phyloP scores from a whole-genome alignment of 306 rosid species.

The Luffa acutangula region DNA sequence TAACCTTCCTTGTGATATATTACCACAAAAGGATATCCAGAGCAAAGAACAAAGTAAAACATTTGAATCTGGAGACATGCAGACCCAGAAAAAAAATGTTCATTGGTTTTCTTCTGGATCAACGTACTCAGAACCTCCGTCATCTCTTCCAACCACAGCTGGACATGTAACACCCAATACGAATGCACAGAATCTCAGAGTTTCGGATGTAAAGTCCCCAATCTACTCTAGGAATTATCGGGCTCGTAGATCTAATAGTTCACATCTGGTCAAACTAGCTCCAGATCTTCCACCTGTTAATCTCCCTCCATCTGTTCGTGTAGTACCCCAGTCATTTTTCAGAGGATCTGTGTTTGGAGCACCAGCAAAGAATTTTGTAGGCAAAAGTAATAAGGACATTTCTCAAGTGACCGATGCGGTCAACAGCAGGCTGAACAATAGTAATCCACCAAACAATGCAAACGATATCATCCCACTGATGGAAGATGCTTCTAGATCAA shows the following conservation, averaged over 20 bases:
- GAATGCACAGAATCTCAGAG: slow-evolving; percentile 25
- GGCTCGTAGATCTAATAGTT: slow-evolving; percentile 34
- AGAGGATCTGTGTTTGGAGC: slow-evolving; percentile 41
- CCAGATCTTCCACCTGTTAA: slow-evolving; percentile 88
- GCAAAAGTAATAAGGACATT: slow-evolving; percentile 37
- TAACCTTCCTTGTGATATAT: slow-evolving; percentile 28
- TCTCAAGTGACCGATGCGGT: slow-evolving; percentile 22
- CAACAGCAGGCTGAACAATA: slow-evolving; percentile 18
- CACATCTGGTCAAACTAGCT: slow-evolving; percentile 66
- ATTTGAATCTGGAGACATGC: slow-evolving; percentile 28
- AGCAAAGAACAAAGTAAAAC: slow-evolving; percentile 16
- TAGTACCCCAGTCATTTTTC: slow-evolving; percentile 71
- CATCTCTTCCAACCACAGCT: slow-evolving; percentile 29
- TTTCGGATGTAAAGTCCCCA: slow-evolving; percentile 27
- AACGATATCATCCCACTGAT: slow-evolving; percentile 4
- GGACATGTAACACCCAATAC: slow-evolving; percentile 26
- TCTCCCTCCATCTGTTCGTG: slow-evolving; percentile 85
- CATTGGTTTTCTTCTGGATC: slow-evolving; percentile 25
- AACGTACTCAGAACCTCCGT: slow-evolving; percentile 29
- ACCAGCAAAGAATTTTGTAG: slow-evolving; percentile 28
- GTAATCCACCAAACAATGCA: slow-evolving; percentile 10
- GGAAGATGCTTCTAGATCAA: slow-evolving; percentile 23
- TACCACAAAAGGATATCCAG: slow-evolving; percentile 23
- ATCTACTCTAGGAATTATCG: slow-evolving; percentile 43
- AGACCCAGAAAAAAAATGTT: slow-evolving; percentile 28